phyloP scores from a whole-genome alignment of 2,329 filamentous ascomycete genomes.

The Aspergillus carbonarius region DNA sequence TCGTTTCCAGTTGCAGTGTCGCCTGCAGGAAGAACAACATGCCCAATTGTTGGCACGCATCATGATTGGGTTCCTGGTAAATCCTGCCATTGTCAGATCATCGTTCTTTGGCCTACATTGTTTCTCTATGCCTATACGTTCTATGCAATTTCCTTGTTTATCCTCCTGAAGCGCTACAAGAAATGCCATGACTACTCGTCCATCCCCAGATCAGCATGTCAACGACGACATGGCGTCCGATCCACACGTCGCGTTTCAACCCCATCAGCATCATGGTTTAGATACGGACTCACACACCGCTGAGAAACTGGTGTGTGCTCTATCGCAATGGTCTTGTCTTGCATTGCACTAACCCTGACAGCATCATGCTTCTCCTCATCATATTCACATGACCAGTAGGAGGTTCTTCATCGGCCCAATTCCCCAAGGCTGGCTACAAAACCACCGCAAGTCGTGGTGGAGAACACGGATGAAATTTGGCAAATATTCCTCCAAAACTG shows the following conservation, averaged over 20 bases:
- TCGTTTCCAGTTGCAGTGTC: conserved; percentile 15
- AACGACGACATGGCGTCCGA: conserved; percentile 21
- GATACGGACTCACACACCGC: conserved; percentile 30
- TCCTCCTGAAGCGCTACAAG: background rate
- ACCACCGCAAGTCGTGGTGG: conserved; percentile 64
- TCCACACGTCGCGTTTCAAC: conserved; percentile 18
- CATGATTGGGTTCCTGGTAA: conserved; percentile 2
- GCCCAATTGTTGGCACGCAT: background rate
- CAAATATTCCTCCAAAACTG: conserved; percentile 48
- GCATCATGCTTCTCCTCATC: conserved; percentile 62
- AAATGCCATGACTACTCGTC: conserved; percentile 29
- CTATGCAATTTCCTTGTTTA: background rate
- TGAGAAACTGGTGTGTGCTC: conserved; percentile 50
- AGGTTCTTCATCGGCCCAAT: conserved; percentile 67
- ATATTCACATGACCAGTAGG: conserved; percentile 61
- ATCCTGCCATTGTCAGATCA: background rate
- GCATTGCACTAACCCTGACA: conserved; percentile 21
- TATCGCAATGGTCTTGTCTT: background rate
- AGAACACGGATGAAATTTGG: conserved; percentile 44
- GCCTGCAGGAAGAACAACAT: background rate
- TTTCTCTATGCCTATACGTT: conserved; percentile 5
- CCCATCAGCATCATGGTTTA: conserved; percentile 35
- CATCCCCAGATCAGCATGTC: conserved; percentile 20
- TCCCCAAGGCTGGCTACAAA: conserved; percentile 64
- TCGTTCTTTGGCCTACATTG: background rate